These are phyloP conservation scores for Silene coronaria DNA, from an alignment of 179 eudicot species.

Conservation along the genomic window DNA sequence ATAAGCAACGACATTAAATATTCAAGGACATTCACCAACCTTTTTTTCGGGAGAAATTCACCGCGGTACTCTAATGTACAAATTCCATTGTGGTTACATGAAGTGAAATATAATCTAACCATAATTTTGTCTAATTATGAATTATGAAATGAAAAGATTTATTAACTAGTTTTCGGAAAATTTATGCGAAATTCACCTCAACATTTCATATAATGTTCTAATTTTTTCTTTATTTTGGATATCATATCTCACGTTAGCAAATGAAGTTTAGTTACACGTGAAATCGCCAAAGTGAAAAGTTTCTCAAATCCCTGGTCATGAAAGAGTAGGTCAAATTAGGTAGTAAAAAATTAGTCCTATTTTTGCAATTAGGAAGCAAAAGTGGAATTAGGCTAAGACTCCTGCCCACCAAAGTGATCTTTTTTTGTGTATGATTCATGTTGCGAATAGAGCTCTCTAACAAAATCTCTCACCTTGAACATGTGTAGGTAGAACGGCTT, in stretches of 20 bases:
- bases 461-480: conserved; percentile 55
- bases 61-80: background rate
- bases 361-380: background rate
- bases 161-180: too few species aligned
- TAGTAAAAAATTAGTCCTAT: background rate
- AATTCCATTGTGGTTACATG: background rate
- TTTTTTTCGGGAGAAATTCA: background rate
- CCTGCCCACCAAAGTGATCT: background rate
- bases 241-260: background rate
- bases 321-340: background rate
- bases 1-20: conserved; percentile 10
- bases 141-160: background rate
- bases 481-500: conserved; percentile 46
- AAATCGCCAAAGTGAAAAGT: background rate
- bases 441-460: too few species aligned
- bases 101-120: too few species aligned
- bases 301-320: background rate
- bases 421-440: background rate
- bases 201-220: background rate
- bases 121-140: too few species aligned
- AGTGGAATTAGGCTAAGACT: background rate
- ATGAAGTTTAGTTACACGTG: background rate
- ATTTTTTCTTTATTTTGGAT: too few species aligned
- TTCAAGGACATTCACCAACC: background rate
- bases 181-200: background rate